Evolutionary conservation across 2,329 filamentous ascomycete species (phyloP).

Genomic region (Fonsecaea erecta): DNA sequence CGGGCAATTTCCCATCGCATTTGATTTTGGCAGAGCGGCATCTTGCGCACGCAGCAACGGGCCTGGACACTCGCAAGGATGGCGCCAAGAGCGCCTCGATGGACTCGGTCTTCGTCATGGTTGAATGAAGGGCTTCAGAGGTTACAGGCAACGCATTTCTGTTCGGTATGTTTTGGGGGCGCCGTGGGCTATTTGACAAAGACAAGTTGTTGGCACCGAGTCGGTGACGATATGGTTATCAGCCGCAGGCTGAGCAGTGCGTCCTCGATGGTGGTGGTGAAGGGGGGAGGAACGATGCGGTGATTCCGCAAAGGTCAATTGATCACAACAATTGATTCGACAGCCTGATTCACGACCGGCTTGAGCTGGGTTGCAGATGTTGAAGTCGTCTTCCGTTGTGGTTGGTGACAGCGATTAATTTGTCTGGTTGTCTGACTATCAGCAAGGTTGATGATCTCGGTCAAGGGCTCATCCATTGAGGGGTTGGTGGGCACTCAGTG

Average conservation of each 20-base stretch:
- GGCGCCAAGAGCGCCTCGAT: constrained; percentile 47
- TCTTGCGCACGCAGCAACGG: constrained; percentile 78
- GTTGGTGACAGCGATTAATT: not conserved
- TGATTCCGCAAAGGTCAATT: not conserved
- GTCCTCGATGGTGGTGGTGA: not conserved
- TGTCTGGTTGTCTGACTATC: not conserved
- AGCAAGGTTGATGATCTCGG: not conserved
- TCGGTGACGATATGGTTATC: not conserved
- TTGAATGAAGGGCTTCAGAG: not conserved
- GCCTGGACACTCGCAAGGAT: constrained; percentile 73
- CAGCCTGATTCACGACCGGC: not conserved
- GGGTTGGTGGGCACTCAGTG: not conserved
- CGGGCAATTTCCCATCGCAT: constrained; percentile 94
- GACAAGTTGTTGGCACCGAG: not conserved
- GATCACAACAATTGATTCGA: not conserved
- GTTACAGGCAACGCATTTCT: constrained; percentile 10
- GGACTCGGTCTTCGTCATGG: constrained; percentile 35
- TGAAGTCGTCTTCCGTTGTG: not conserved
- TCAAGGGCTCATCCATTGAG: not conserved
- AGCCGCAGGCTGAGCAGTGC: not conserved
- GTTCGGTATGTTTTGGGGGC: not conserved
- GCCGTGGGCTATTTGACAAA: not conserved
- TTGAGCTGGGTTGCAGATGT: not conserved
- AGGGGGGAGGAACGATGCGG: not conserved
- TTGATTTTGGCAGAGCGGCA: constrained; percentile 94